Base-by-base conservation (phyloP, 2,329 filamentous ascomycete genomes). In the Arthrobotrys megalospora region DNA sequence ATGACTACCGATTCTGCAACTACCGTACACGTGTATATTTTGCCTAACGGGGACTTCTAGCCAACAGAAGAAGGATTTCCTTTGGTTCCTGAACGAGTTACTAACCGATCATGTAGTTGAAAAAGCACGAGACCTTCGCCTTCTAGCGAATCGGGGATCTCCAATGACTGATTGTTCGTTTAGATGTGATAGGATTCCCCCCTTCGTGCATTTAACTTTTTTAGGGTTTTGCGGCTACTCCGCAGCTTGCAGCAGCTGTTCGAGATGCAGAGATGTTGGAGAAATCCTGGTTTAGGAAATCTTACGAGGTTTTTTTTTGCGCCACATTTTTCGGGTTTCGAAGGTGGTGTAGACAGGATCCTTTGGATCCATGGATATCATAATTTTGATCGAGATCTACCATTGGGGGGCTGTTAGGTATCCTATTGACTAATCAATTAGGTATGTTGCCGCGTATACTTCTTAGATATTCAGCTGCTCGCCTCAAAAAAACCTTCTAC, bases 1-100 rank as follows among this genome's bases (percentile, higher is more conserved):
- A 19, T 38, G 52, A 21, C n/a, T 38, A 36, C 38, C 3, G 16
- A 28, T 43, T 60, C 34, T 60, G 55, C 55, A 60, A 36, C 55
- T 60, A 10, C 28, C 24, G 55, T 60, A 60, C 55, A 60, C 55
- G 55, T 60, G 55, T 60, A 60, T 41, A 36, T 36, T 60, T 43
- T 28, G 55, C 34, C 34, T 24, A 60, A 60, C 32, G 52, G 12
- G 36, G 24, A 28, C 24, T 28, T 28, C 24, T 28, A 28, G 24
- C 52, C 28, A 21, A 38, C 52, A 32, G 52, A 38, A 58, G n/a
- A n/a, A 38, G 7, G 52, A 32, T 2, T 38, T 21, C 36, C 14
- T 3, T 12, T 36, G 52, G 52, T 53, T 53, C 50, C 50, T 24
- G 50, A 16, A 14, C 52, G 32, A 58, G 32, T 38, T 58, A 12